Base-by-base conservation (phyloP, 1,284 basidiomycete species). In the Irpex sp. region DNA sequence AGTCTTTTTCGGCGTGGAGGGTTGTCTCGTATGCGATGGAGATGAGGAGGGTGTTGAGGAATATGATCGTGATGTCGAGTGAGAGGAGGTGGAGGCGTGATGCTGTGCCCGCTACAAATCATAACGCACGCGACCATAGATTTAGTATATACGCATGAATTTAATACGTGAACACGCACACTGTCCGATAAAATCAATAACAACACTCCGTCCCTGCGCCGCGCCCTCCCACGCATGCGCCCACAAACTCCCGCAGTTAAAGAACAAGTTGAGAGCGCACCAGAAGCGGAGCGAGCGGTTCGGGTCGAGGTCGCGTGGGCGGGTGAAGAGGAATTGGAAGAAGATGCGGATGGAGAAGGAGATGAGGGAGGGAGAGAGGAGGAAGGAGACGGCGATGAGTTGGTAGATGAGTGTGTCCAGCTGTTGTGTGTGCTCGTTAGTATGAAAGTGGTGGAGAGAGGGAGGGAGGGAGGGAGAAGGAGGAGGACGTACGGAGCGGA, bases 101-200 rank as follows among this genome's bases (percentile, higher is more conserved):
- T 19, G 90, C 86, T 39, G 71, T 72, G 67, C 83, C 79, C 48
- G 78, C 88, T 90, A 68, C 28, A 4, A 51, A 54, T 42, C n/a
- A 9, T 3, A 42, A 16, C 16, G 35, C 23, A 58, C 39, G 23
- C n/a, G 16, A 37, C 48, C 58, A 28, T 55, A 10, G 39, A 5
- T 23, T 23, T n/a, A 48, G 49, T 57, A 51, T 4, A 60, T 68
- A 36, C 72, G n/a, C n/a, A n/a, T 64, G 63, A 47, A 33, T 52
- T 58, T 35, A 48, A 28, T 35, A 57, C 49, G 47, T 58, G 23
- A 23, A 23, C 18, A 21, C 86, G 59, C 69, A 91, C 89, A 82
- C 77, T 85, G 78, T 61, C 90, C 90, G 63, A 91, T 80, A 67
- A 91, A 91, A 71, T 91, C 89, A 61, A 91, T 82, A 45, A 91